Base-by-base conservation (phyloP, 2,329 filamentous ascomycete species). In the Exophiala oligosperma region DNA sequence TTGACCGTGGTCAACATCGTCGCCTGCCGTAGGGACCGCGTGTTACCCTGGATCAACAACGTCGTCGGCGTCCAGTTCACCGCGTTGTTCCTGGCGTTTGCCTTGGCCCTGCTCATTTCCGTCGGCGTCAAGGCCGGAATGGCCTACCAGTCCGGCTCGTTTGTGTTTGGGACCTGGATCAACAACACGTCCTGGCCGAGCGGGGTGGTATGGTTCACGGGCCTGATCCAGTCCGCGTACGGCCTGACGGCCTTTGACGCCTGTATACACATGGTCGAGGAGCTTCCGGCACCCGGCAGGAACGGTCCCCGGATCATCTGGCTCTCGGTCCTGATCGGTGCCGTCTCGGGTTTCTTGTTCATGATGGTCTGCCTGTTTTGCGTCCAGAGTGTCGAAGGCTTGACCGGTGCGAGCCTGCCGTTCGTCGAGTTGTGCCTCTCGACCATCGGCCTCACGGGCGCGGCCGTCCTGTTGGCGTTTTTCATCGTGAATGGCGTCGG, bases 201-300 rank as follows among this genome's bases (percentile, higher is more conserved):
- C 44, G 81, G 81, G 1, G 77, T 84, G 0, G 77, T 78, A n/a
- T 84, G 81, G 80, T 84, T 85, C 62, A 77, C 79, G 0, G 82
- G 82, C 3, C 76, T 85, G 1, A 74, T 84, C 0, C 82, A 84
- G 62, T 78, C 80, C 1, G 82, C 82, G 0, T 84, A 84, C 54
- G 82, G 80, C 1, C 69, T 83, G 14, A 83, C 80, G 0, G 82
- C 81, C 1, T 84, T 84, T 61, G 82, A 85, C 64, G 79, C 81
- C 0, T 81, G 82, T 35, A 82, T 84, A 38, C 82, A 85, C 66
- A 78, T 84, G 73, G 78, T 82, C 1, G 82, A 84, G 62, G 81
- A 84, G 64, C 81, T 84, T 1, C 81, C 81, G 1, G 70, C 74
- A 3, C 81, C 82, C 1, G 71, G 80, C 29, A 77, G 71, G 37